Evolutionary conservation across 192 early-diverging fungal genomes (phyloP).

Genomic region (Coemansia sp.): DNA sequence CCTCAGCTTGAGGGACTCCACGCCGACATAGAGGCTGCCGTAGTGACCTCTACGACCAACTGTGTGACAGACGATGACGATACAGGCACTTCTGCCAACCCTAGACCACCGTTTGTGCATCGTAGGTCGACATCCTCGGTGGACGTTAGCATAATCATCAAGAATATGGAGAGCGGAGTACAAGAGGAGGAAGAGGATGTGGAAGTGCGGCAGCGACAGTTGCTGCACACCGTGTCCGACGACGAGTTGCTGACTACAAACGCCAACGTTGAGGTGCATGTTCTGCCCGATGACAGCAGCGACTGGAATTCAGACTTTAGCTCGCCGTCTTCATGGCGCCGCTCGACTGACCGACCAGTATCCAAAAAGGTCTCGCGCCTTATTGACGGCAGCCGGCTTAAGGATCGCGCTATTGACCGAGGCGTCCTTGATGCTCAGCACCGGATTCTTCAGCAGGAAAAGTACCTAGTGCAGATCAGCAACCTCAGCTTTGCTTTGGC

Average conservation of each 20-base stretch:
- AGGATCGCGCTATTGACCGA: slow-evolving; percentile 54
- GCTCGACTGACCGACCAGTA: slow-evolving; percentile 43
- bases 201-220: slow-evolving; percentile 2
- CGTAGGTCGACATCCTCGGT: slow-evolving; percentile 43
- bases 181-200: slow-evolving; percentile 6
- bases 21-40: slow-evolving; percentile 18
- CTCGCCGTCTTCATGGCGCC: slow-evolving; percentile 54
- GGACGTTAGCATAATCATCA: slow-evolving; percentile 34
- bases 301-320: slow-evolving; percentile 60
- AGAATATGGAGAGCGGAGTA: slow-evolving; percentile 29
- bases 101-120: slow-evolving; percentile 8
- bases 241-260: slow-evolving; percentile 43
- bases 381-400: slow-evolving; percentile 39
- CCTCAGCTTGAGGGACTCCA: slow-evolving; percentile 40
- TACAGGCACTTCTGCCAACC: background rate
- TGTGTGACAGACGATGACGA: background rate
- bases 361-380: slow-evolving; percentile 29
- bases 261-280: slow-evolving; percentile 35
- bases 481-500: slow-evolving; percentile 40
- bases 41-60: background rate
- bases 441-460: slow-evolving; percentile 51
- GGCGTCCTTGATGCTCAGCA: slow-evolving; percentile 55
- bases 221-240: slow-evolving; percentile 34
- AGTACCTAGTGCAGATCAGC: slow-evolving; percentile 52
- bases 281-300: slow-evolving; percentile 53